phyloP scores from a whole-genome alignment of 139 green algal genomes.

The Coccomyxa sp. region DNA sequence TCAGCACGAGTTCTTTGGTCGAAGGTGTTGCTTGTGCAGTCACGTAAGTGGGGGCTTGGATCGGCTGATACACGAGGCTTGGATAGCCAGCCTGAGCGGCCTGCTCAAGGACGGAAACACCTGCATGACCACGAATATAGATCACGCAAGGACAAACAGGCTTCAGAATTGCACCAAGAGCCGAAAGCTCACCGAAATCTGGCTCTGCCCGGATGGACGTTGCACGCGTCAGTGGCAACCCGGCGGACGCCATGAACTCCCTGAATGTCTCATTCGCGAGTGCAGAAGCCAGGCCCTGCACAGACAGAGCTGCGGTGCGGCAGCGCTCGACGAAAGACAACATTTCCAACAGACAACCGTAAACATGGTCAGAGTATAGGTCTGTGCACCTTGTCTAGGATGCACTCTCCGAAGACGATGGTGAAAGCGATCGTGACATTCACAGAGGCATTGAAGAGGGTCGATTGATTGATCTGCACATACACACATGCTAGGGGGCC shows the following conservation, averaged over 20 bases:
- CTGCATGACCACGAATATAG: background rate
- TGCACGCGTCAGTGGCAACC: background rate
- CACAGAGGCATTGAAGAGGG: background rate
- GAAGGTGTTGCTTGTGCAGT: background rate
- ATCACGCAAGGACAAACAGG: background rate
- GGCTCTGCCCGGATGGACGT: background rate
- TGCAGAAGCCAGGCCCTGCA: background rate
- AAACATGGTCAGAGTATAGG: no score
- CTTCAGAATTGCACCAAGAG: background rate
- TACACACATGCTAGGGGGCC: background rate
- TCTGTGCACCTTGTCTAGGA: background rate
- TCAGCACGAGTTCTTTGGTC: background rate
- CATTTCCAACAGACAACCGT: background rate
- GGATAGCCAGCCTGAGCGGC: background rate
- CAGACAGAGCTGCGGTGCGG: background rate
- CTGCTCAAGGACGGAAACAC: background rate
- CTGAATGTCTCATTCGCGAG: background rate
- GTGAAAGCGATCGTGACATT: background rate
- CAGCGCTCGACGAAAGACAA: background rate
- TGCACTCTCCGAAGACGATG: background rate
- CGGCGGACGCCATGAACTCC: background rate
- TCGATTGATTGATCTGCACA: background rate
- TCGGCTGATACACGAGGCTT: background rate
- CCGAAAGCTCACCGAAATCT: background rate
- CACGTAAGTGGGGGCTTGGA: background rate